phyloP scores from a whole-genome alignment of 352 stramenopile genomes.

The Phytophthora cajani region DNA sequence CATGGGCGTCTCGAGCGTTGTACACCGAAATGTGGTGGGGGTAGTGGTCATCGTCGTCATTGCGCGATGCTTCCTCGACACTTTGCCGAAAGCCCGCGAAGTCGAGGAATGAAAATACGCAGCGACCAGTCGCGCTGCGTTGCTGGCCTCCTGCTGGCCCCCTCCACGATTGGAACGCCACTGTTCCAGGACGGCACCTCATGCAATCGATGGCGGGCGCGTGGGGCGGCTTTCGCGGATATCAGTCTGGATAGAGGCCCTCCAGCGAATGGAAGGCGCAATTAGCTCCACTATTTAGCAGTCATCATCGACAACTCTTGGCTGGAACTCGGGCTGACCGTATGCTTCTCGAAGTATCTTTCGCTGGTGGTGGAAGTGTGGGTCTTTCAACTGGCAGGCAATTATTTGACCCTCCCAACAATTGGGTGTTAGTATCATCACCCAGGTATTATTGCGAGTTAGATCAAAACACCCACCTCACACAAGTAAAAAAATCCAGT shows the following conservation, averaged over 20 bases:
- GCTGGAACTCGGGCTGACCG: background rate
- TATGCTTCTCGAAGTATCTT: background rate
- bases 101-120: conserved; percentile 28
- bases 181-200: background rate
- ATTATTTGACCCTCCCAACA: background rate
- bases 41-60: conserved; percentile 15
- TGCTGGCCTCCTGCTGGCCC: conserved; percentile 24
- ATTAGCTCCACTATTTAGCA: conserved; percentile 12
- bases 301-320: conserved; percentile 19
- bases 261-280: conserved; percentile 5
- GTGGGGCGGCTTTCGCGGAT: background rate
- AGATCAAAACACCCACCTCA: background rate
- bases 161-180: conserved; percentile 17
- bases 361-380: background rate
- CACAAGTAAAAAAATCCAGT: background rate
- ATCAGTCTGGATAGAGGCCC: background rate
- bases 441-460: background rate
- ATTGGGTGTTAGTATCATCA: background rate
- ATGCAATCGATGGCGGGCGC: background rate
- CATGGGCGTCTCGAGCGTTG: conserved; percentile 40
- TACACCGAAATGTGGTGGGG: conserved; percentile 26
- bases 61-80: conserved; percentile 5
- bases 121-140: conserved; percentile 19
- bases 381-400: too few species aligned
- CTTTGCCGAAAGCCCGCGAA: conserved; percentile 16